A percentile compares a stretch with the other conserved stretches of the same genome.
These are phyloP conservation scores for Leishmania martiniquensis DNA, from an alignment of 208 protist genomes.

Conservation along the genomic window DNA sequence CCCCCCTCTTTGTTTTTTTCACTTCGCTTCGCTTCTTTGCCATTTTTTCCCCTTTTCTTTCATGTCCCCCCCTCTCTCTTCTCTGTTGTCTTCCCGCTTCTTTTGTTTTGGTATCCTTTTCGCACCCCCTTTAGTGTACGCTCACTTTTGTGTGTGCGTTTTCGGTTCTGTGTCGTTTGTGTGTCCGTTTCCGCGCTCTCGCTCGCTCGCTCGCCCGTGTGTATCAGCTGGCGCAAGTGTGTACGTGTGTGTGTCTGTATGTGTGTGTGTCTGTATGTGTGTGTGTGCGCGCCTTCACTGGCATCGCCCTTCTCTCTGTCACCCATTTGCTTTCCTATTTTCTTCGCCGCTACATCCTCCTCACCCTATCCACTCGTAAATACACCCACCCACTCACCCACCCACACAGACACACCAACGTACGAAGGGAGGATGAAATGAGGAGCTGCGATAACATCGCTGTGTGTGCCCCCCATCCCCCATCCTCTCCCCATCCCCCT, in stretches of 20 bases:
- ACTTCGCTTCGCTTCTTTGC: too few species aligned
- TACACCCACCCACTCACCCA: conserved; percentile 3
- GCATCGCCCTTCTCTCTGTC: not conserved
- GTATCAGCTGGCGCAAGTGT: too few species aligned
- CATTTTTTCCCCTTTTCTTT: not conserved
- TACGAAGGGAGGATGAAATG: not conserved
- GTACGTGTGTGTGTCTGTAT: too few species aligned
- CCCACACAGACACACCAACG: not conserved
- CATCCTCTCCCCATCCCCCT: not conserved
- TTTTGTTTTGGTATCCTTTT: too few species aligned
- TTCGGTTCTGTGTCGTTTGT: too few species aligned
- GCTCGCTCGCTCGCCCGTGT: too few species aligned
- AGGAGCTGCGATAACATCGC: not conserved
- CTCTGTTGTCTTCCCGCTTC: too few species aligned
- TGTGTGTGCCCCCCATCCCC: too few species aligned
- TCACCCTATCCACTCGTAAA: not conserved
- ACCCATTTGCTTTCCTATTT: not conserved
- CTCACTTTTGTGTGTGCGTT: too few species aligned
- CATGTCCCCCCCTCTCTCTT: not conserved
- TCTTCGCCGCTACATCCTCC: not conserved
- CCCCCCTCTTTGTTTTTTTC: not conserved
- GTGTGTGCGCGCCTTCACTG: not conserved
- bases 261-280: not conserved
- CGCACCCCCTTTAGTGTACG: too few species aligned
- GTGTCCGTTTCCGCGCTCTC: too few species aligned